Evolutionary conservation across 495 filamentous ascomycete species (phyloP).

Genomic region (Aspergillus conjunctus): DNA sequence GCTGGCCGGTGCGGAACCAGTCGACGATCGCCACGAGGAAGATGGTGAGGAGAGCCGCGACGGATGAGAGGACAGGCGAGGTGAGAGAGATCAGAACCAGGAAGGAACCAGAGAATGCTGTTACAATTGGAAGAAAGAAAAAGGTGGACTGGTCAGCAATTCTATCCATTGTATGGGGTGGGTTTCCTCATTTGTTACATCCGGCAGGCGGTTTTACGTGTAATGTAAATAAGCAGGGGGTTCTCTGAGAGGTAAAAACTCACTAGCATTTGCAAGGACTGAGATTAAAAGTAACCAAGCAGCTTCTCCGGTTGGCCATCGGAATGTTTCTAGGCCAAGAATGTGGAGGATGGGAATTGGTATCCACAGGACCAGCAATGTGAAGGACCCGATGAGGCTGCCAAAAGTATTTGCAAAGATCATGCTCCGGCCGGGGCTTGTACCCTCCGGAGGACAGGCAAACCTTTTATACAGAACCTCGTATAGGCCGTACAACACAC

Average conservation of each 20-base stretch:
- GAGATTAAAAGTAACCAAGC: constrained; percentile 79
- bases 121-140: constrained; percentile 9
- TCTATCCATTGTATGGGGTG: constrained; percentile 1
- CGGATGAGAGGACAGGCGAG: constrained; percentile 85
- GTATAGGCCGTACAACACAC: constrained; percentile 93
- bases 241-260: constrained; percentile 28
- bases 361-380: constrained; percentile 85
- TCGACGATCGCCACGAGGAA: constrained; percentile 93
- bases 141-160: neutral
- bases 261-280: constrained; percentile 79
- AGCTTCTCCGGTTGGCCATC: constrained; percentile 72
- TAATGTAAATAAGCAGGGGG: neutral
- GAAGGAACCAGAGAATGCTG: constrained; percentile 88
- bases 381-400: constrained; percentile 81
- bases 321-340: constrained; percentile 77
- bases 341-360: constrained; percentile 83
- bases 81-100: constrained; percentile 90
- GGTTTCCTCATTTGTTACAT: neutral
- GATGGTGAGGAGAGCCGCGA: constrained; percentile 91
- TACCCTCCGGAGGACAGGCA: constrained; percentile 90
- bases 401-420: constrained; percentile 93
- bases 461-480: constrained; percentile 93
- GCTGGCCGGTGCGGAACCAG: constrained; percentile 77
- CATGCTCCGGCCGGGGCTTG: constrained; percentile 75
- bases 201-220: neutral